Evolutionary conservation across 164 flowering plant genomes (phyloP).

Genomic region (Umbellularia californica): DNA sequence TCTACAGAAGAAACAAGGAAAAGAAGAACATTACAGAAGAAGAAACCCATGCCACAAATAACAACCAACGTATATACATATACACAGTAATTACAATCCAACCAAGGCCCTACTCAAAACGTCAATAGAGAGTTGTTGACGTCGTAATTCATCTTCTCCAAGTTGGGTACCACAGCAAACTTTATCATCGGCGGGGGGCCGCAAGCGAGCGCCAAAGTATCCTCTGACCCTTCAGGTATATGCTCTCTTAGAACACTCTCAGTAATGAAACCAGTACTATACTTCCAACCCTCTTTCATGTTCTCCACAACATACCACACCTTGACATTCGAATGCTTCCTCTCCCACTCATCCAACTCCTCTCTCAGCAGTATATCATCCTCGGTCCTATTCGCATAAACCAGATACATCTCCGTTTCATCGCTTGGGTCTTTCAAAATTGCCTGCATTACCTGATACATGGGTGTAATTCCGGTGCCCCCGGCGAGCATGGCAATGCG

Average conservation of each 20-base stretch:
- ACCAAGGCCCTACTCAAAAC: slow-evolving; percentile 22
- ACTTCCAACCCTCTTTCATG: slow-evolving; percentile 61
- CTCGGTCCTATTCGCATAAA: slow-evolving; percentile 84
- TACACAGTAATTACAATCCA: background rate
- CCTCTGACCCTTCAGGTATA: slow-evolving; percentile 47
- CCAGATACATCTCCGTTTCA: slow-evolving; percentile 76
- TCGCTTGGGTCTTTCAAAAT: slow-evolving; percentile 78
- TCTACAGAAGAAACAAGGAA: background rate
- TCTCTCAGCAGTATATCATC: slow-evolving; percentile 76
- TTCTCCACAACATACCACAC: slow-evolving; percentile 83
- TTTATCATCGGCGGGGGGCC: slow-evolving; percentile 95
- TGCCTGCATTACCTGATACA: slow-evolving; percentile 85
- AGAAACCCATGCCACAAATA: background rate
- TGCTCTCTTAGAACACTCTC: slow-evolving; percentile 67
- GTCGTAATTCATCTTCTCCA: slow-evolving; percentile 87
- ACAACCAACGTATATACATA: background rate
- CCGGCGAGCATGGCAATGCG: slow-evolving; percentile 86
- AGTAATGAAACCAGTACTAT: slow-evolving; percentile 64
- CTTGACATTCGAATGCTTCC: background rate
- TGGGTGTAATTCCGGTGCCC: slow-evolving; percentile 94
- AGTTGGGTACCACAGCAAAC: slow-evolving; percentile 75
- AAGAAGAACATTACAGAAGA: background rate
- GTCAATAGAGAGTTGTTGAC: slow-evolving; percentile 54
- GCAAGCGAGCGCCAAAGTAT: slow-evolving; percentile 63
- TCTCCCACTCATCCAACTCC: slow-evolving; percentile 27